Evolutionary conservation across 768 basidiomycete species (phyloP), one percentile per base, ranked within the genome.

Genomic region (Mycena chlorophos): DNA sequence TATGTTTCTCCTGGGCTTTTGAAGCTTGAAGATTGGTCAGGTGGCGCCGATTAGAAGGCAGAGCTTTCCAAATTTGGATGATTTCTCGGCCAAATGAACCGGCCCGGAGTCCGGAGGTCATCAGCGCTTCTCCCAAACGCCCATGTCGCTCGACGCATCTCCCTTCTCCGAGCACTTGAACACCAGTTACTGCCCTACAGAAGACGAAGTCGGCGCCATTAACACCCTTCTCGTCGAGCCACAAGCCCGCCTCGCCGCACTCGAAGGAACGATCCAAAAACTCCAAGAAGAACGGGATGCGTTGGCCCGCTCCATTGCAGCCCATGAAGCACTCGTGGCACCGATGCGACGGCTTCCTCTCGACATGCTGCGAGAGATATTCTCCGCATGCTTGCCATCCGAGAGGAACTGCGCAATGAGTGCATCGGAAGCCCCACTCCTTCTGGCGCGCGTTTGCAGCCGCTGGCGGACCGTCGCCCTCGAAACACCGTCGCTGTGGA

Each of bases 141-240:
- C 42, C 42, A 45, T 45, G 42, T 45, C 42, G 16, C n/a, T n/a
- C n/a, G n/a, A n/a, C n/a, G n/a, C n/a, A n/a, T 53, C 52, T 25
- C 19, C 14, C 1, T 48, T 54, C 16, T 13, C 45, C 1, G 42
- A 16, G n/a, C 29, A 17, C 23, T 34, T 54, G 20, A 39, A 40
- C 34, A 55, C 53, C 2, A 49, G 39, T 26, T 55, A 55, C 39
- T 43, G 45, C 17, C 53, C 53, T 13, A 37, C 53, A 1, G 53
- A 55, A 26, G 30, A 43, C 16, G 53, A 55, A 40, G 37, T 55
- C 1, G 22, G 26, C 12, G 34, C 47, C 26, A 48, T 55, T 2
- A 40, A 17, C 1, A 22, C 28, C 6, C 14, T 20, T 22, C 53
- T 55, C n/a, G n/a, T 17, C 12, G 53, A 39, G 23, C 38, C 53